Percentiles rank a stretch among this genome's conserved stretches.
phyloP scores from a whole-genome alignment of 176 grass and related monocot genomes.

The Carex kokanica region DNA sequence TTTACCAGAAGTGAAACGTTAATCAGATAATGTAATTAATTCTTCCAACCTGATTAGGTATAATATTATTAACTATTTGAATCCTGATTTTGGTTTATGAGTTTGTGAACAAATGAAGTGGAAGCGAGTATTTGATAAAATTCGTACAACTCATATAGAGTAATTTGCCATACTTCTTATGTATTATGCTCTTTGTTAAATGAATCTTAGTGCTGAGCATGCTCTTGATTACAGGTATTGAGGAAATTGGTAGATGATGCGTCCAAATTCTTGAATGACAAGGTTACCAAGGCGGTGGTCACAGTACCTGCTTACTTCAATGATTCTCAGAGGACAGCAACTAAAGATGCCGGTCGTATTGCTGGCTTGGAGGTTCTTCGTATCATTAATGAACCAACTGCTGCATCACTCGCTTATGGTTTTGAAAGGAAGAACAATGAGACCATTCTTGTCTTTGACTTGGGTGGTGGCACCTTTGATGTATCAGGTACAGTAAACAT shows the following conservation, averaged over 20 bases:
- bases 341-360: conserved; percentile 97
- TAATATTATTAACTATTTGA: background rate
- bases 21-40: background rate
- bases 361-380: conserved; percentile 98
- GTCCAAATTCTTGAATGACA: conserved; percentile 95
- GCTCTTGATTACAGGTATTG: conserved; percentile 51
- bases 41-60: background rate
- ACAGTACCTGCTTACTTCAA: conserved; percentile 99
- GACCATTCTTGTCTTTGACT: conserved; percentile 94
- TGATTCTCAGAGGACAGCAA: conserved; percentile 96
- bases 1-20: background rate
- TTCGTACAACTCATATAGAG: background rate
- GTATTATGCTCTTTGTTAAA: background rate
- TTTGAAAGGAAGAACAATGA: conserved; percentile 99
- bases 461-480: conserved; percentile 98
- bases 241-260: conserved; percentile 96
- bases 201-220: background rate
- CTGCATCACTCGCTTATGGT: conserved; percentile 95
- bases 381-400: conserved; percentile 99
- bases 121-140: background rate
- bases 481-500: conserved; percentile 63
- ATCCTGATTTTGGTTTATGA: background rate
- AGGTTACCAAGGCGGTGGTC: conserved; percentile 96
- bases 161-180: background rate
- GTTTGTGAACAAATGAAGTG: background rate